phyloP scores from a whole-genome alignment of 2,329 filamentous ascomycete genomes.

The Pleochaeta shiraiana region DNA sequence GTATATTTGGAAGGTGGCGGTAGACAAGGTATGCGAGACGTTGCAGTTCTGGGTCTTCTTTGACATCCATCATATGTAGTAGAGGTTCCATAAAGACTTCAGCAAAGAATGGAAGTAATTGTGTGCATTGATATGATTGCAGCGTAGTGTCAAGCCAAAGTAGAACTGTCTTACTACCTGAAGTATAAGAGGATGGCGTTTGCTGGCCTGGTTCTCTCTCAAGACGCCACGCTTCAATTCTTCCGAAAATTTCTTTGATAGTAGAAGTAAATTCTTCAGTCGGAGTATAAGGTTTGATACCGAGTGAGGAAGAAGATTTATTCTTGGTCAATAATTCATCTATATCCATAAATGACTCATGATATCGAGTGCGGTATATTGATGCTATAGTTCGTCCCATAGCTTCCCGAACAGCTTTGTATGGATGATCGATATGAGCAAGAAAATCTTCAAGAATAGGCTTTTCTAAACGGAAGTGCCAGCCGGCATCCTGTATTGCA shows the following conservation, averaged over 20 bases:
- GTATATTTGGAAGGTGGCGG: conserved; percentile 86
- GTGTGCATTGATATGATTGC: conserved; percentile 78
- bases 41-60: conserved; percentile 92
- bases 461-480: conserved; percentile 86
- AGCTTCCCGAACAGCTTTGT: conserved; percentile 89
- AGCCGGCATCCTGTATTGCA: conserved; percentile 67
- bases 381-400: conserved; percentile 77
- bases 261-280: conserved; percentile 49
- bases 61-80: conserved; percentile 99
- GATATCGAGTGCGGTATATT: conserved; percentile 79
- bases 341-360: conserved; percentile 80
- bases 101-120: conserved; percentile 80
- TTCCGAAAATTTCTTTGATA: conserved; percentile 52
- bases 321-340: conserved; percentile 54
- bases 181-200: conserved; percentile 84
- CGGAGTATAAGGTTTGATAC: conserved; percentile 63
- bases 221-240: conserved; percentile 70
- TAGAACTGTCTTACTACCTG: conserved; percentile 85
- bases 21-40: conserved; percentile 92
- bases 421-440: conserved; percentile 82
- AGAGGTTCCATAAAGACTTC: conserved; percentile 77
- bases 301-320: conserved; percentile 59
- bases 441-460: conserved; percentile 82
- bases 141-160: conserved; percentile 87
- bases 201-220: conserved; percentile 74